Conservation (phyloP, 78 protist genomes). For the Dictyostelium firmibasis region DNA sequence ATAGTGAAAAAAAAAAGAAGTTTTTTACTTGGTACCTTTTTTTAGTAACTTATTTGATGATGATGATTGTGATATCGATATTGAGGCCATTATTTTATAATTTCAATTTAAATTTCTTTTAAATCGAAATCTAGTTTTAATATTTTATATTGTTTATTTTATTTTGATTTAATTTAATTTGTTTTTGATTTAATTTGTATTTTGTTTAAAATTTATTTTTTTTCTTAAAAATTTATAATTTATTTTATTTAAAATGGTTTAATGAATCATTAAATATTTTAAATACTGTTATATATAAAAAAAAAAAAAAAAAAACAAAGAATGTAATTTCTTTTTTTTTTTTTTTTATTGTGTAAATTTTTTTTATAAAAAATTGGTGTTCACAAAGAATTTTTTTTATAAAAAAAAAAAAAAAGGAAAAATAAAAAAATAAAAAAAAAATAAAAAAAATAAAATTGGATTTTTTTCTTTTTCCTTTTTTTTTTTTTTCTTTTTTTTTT, state of each 20-base stretch:
- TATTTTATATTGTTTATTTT: no score
- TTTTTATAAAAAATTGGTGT: neutral
- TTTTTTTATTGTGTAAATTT: neutral
- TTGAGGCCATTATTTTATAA: neutral
- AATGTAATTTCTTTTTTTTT: neutral
- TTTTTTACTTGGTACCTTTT: neutral
- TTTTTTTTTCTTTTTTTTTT: no score
- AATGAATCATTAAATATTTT: no score
- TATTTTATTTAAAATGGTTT: no score
- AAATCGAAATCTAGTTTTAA: neutral
- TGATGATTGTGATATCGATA: neutral
- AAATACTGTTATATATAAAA: neutral
- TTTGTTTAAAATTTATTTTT: no score
- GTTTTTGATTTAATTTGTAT: neutral
- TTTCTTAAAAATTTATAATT: no score
- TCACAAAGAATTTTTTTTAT: neutral
- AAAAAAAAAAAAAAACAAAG: neutral
- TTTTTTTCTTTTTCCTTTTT: neutral
- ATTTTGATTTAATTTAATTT: no score
- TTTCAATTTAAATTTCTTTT: neutral
- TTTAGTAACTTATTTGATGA: neutral
- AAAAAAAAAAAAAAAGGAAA: neutral
- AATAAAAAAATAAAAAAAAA: neutral
- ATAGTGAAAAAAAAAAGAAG: no score
- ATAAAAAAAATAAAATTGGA: neutral